phyloP scores from a whole-genome alignment of 2,329 filamentous ascomycete species.

The Drechslera avenae region DNA sequence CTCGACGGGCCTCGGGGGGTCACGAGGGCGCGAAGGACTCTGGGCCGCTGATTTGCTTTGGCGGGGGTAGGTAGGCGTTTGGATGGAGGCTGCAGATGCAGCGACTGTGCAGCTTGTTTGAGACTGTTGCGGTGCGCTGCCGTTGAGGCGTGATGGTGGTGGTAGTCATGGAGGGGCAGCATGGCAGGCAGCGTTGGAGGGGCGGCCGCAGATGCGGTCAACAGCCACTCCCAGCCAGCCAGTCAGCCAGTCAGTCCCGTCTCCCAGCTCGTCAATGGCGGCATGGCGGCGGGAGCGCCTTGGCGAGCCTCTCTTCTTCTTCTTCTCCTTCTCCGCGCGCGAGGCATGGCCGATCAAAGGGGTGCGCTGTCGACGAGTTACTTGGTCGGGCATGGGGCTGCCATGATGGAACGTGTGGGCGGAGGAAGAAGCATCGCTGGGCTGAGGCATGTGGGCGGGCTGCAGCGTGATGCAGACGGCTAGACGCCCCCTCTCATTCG shows the following conservation, averaged over 20 bases:
- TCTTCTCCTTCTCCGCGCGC: not conserved
- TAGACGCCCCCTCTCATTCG: conserved; percentile 22
- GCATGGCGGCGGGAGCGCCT: not conserved
- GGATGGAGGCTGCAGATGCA: conserved; percentile 8
- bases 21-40: conserved; percentile 19
- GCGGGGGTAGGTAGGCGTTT: conserved; percentile 1
- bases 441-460: conserved; percentile 28
- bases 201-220: conserved; percentile 31
- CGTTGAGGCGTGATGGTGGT: conserved; percentile 3
- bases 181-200: too few relatives aligned
- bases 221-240: conserved; percentile 5
- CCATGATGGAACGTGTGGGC: conserved; percentile 14
- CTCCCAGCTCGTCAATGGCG: conserved; percentile 1
- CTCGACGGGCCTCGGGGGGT: conserved; percentile 32
- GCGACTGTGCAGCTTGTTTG: not conserved
- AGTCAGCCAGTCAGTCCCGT: too few relatives aligned
- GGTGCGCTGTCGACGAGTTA: conserved; percentile 25
- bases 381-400: conserved; percentile 22
- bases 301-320: not conserved
- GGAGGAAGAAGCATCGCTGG: conserved; percentile 3
- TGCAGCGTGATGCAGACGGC: conserved; percentile 18
- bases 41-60: conserved; percentile 27
- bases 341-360: conserved; percentile 15
- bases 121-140: conserved; percentile 5
- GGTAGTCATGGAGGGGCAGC: not conserved